Evolutionary conservation across 257 asterid species (phyloP), one percentile per base, ranked within the genome.

Genomic region (Orobanche coerulescens): DNA sequence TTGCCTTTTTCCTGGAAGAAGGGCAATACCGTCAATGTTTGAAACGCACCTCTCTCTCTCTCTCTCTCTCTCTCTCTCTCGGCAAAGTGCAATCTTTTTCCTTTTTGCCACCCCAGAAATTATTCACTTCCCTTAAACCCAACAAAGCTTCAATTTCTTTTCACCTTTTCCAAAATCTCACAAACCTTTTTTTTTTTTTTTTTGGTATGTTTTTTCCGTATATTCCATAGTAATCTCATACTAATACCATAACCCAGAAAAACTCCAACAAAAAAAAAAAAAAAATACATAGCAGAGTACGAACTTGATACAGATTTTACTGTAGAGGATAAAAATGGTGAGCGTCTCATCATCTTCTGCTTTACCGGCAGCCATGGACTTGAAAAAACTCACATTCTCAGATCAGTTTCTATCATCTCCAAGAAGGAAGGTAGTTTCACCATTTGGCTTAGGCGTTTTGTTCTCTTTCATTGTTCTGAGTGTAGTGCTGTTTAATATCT

Each of bases 381-480:
- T 76, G 71, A 88, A 71, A 69, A 88, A 64, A 33, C 58, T 76
- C 5, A 34, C 84, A n/a, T 79, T 81, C 42, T 51, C 85, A 24
- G 90, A 82, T 68, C 91, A 83, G 65, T 69, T 78, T 1, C 31
- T 80, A 36, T 71, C 84, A 12, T 75, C 87, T 64, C 62, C 78
- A 4, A 69, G 82, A 65, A 79, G 78, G 57, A 85, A 81, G 80
- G 76, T 75, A 25, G 79, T 76, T 76, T 83, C 94, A 16, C 81
- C 86, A 2, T 78, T 81, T 71, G 78, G 87, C 25, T 66, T 86
- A 18, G 81, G 88, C 39, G 14, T 79, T 46, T 31, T 76, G 16
- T 58, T 77, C 50, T 78, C 86, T 46, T 67, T 84, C 36, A 75
- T 86, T 33, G 66, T 81, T 50, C 6, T 86, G 3, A 77, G 78